Conservation (phyloP, 2,329 filamentous ascomycete species). For the Ceratocystis destructans region DNA sequence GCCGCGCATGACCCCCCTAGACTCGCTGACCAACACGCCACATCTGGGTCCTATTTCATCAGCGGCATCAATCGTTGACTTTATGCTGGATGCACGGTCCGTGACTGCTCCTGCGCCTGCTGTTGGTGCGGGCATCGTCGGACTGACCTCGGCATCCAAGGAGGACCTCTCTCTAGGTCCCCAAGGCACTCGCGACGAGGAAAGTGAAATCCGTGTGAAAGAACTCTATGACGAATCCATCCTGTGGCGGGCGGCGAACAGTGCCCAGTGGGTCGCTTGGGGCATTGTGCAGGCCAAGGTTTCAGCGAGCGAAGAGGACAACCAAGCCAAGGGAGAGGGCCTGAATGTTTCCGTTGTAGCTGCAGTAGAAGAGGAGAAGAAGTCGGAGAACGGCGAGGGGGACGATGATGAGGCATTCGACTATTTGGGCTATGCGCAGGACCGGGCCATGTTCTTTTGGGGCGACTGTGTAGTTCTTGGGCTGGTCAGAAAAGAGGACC, state of each 20-base stretch:
- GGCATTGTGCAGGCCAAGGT: conserved; percentile 90
- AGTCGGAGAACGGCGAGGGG: conserved; percentile 23
- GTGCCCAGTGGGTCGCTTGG: conserved; percentile 88
- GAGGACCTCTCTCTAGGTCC: conserved; percentile 35
- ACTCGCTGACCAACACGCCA: conserved; percentile 30
- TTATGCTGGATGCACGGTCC: conserved; percentile 68
- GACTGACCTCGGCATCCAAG: conserved; percentile 28
- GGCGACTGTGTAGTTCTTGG: conserved; percentile 72
- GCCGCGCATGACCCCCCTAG: conserved; percentile 34
- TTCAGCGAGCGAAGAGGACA: conserved; percentile 23
- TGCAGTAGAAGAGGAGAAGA: conserved; percentile 21
- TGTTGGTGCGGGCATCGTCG: conserved; percentile 31
- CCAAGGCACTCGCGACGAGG: conserved; percentile 42
- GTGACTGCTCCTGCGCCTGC: conserved; percentile 30
- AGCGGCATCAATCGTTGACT: conserved; percentile 46
- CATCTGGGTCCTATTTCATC: conserved; percentile 28
- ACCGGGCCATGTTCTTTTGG: conserved; percentile 87
- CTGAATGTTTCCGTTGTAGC: not conserved
- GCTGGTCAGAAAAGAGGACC: conserved; percentile 57
- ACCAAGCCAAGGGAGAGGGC: conserved; percentile 17
- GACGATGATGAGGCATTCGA: conserved; percentile 63
- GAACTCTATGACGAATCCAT: conserved; percentile 64
- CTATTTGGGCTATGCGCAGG: conserved; percentile 81
- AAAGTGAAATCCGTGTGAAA: conserved; percentile 52
- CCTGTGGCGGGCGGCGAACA: conserved; percentile 79